Evolutionary conservation across 2,329 filamentous ascomycete genomes (phyloP).

Genomic region (Penicillium italicum): DNA sequence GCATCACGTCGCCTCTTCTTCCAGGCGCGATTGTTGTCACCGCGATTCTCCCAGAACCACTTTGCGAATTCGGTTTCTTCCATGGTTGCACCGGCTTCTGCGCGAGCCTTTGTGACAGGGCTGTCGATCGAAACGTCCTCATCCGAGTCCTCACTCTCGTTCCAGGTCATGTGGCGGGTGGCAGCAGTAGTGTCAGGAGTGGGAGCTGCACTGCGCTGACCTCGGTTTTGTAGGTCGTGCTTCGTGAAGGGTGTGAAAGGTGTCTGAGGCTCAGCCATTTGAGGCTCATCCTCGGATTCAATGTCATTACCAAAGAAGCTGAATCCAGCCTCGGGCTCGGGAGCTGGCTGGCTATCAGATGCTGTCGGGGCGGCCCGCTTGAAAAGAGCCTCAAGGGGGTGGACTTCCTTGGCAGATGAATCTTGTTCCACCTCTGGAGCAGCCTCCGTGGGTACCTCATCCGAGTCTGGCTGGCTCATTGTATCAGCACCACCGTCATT

Average conservation of each 20-base stretch:
- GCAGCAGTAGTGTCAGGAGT: constrained; percentile 90
- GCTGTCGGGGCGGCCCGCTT: constrained; percentile 60
- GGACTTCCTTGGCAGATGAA: constrained; percentile 56
- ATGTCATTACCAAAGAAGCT: constrained; percentile 71
- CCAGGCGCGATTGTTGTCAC: constrained; percentile 50
- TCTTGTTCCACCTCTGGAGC: constrained; percentile 8
- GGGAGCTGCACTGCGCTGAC: constrained; percentile 79
- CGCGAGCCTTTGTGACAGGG: constrained; percentile 23
- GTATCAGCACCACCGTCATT: not conserved
- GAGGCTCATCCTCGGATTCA: constrained; percentile 47
- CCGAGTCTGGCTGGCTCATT: constrained; percentile 2
- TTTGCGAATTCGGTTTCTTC: constrained; percentile 58
- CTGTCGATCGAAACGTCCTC: constrained; percentile 22
- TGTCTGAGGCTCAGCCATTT: constrained; percentile 62
- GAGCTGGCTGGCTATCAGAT: constrained; percentile 35
- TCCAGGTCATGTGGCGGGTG: constrained; percentile 38
- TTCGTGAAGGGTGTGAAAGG: constrained; percentile 82
- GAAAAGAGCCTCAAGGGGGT: constrained; percentile 89
- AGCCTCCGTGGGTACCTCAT: constrained; percentile 11
- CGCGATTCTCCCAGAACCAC: constrained; percentile 57
- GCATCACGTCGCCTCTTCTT: constrained; percentile 57
- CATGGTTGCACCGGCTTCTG: constrained; percentile 10
- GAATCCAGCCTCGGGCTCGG: constrained; percentile 59
- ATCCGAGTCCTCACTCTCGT: constrained; percentile 25
- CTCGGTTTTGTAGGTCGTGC: constrained; percentile 65